Conservation (phyloP, 257 asterid species). For the Cynanchum wilfordii region DNA sequence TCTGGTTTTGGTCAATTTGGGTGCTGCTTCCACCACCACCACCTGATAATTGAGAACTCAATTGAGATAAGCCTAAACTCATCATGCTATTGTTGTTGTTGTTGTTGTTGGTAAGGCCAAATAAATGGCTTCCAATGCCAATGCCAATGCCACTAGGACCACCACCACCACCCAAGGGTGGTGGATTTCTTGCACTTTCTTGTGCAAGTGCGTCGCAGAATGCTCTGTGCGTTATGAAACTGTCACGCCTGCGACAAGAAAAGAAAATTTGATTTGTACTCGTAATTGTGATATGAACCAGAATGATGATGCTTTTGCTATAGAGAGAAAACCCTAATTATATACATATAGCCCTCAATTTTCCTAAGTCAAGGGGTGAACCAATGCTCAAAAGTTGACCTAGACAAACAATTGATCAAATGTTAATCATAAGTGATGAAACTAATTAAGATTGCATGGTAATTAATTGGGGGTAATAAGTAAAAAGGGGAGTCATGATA, state of each 20-base stretch:
- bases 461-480: too few species aligned
- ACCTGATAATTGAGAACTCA: slow-evolving; percentile 18
- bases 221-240: slow-evolving; percentile 81
- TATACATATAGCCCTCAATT: too few species aligned
- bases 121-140: slow-evolving; percentile 42
- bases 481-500: background rate
- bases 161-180: slow-evolving; percentile 32
- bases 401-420: too few species aligned
- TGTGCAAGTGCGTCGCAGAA: slow-evolving; percentile 85
- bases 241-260: slow-evolving; percentile 51
- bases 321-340: too few species aligned
- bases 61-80: slow-evolving; percentile 42
- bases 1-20: background rate
- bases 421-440: too few species aligned
- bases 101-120: background rate
- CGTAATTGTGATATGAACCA: too few species aligned
- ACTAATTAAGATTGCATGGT: background rate
- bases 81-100: slow-evolving; percentile 17
- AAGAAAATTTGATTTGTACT: background rate
- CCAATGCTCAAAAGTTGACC: background rate
- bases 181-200: slow-evolving; percentile 59
- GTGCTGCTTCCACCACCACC: background rate
- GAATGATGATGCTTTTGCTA: too few species aligned
- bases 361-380: background rate
- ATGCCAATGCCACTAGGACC: background rate